Percentiles rank a stretch among this genome's conserved stretches.
These are phyloP conservation scores for Psophocarpus tetragonolobus DNA, from an alignment of 306 rosid genomes.

Conservation along the genomic window DNA sequence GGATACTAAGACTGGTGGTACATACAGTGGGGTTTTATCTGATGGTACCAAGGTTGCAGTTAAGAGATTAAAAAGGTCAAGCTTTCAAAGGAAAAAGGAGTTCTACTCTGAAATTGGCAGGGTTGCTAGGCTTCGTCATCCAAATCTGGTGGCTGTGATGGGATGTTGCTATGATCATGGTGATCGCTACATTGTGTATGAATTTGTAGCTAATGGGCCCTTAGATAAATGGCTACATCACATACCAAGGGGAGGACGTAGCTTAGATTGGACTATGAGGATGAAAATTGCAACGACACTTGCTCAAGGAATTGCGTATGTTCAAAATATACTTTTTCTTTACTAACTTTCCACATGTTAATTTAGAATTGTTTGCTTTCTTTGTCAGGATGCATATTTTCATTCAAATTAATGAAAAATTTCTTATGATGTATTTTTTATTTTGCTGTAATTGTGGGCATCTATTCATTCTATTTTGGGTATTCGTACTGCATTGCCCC, in stretches of 20 bases:
- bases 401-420: not conserved
- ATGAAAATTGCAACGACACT: constrained; percentile 90
- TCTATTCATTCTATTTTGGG: not conserved
- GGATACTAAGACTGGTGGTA: constrained; percentile 94
- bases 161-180: constrained; percentile 99
- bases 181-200: constrained; percentile 94
- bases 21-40: constrained; percentile 79
- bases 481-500: not conserved
- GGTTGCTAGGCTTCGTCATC: constrained; percentile 93
- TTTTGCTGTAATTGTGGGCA: not conserved
- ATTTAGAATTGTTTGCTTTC: constrained; percentile 2
- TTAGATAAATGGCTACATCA: constrained; percentile 97
- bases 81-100: constrained; percentile 92
- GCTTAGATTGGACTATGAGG: constrained; percentile 94
- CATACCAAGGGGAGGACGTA: constrained; percentile 96
- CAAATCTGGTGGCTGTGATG: constrained; percentile 90
- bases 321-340: constrained; percentile 29
- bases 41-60: constrained; percentile 96
- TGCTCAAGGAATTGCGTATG: constrained; percentile 99
- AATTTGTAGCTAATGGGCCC: constrained; percentile 89
- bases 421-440: not conserved
- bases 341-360: not conserved
- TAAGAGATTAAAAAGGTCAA: constrained; percentile 89
- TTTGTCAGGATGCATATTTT: constrained; percentile 11
- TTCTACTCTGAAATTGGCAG: constrained; percentile 90